Conservation (phyloP, 1,139 yeast species). For the Candida dubliniensis region DNA sequence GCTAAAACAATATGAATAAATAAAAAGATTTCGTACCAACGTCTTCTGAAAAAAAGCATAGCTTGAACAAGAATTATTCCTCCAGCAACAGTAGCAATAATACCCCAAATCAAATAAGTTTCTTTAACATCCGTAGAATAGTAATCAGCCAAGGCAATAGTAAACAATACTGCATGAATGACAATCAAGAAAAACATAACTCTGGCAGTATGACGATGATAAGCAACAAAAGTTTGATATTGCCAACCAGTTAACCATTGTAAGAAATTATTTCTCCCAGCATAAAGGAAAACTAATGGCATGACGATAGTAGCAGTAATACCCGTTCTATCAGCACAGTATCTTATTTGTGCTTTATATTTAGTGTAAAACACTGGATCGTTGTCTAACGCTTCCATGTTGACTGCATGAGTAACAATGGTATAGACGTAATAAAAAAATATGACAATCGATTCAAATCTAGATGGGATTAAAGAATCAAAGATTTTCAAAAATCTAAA, state of each 20-base stretch:
- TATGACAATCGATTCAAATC: conserved; percentile 23
- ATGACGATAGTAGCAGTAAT: conserved; percentile 27
- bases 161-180: conserved; percentile 44
- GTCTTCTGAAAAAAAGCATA: conserved; percentile 38
- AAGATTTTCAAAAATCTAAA: conserved; percentile 20
- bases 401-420: conserved; percentile 34
- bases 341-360: conserved; percentile 24
- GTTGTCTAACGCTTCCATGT: conserved; percentile 19
- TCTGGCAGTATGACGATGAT: conserved; percentile 42
- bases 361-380: conserved; percentile 27
- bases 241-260: conserved; percentile 42
- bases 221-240: conserved; percentile 34
- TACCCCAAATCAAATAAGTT: conserved; percentile 31
- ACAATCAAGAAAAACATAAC: conserved; percentile 24
- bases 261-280: conserved; percentile 44
- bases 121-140: conserved; percentile 16
- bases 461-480: conserved; percentile 27
- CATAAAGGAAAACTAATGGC: conserved; percentile 39
- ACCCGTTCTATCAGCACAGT: conserved; percentile 34
- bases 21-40: conserved; percentile 45
- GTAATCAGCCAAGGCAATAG: conserved; percentile 14
- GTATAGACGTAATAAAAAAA: conserved; percentile 41
- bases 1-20: conserved; percentile 43
- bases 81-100: conserved; percentile 33
- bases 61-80: conserved; percentile 38